Percentiles rank a stretch among this genome's conserved stretches.
Conservation (phyloP, 2,329 filamentous ascomycete genomes). For the Daldinia sp. region DNA sequence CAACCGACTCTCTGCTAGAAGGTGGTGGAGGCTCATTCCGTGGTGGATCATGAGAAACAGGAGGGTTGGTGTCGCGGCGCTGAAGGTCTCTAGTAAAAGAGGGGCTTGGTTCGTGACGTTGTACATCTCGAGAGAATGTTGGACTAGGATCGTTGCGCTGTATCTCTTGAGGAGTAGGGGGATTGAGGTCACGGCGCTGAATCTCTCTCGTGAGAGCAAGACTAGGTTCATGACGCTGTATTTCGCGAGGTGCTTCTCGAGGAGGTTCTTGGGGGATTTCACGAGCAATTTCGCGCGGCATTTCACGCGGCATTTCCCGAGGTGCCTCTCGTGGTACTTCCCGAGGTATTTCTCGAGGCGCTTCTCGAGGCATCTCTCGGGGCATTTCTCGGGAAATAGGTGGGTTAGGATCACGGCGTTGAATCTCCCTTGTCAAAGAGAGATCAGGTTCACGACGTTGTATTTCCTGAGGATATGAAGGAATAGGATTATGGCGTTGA, state of each 20-base stretch:
- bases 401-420: slow-evolving; percentile 19
- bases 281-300: background rate
- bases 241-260: slow-evolving; percentile 14
- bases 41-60: slow-evolving; percentile 51
- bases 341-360: background rate
- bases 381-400: slow-evolving; percentile 16
- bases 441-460: slow-evolving; percentile 30
- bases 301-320: background rate
- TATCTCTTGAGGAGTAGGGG: slow-evolving; percentile 13
- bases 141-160: slow-evolving; percentile 20
- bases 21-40: slow-evolving; percentile 64
- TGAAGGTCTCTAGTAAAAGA: slow-evolving; percentile 15
- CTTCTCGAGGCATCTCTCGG: background rate
- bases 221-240: slow-evolving; percentile 26
- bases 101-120: slow-evolving; percentile 21
- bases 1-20: slow-evolving; percentile 62
- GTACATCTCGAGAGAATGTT: slow-evolving; percentile 11
- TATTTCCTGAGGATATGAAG: slow-evolving; percentile 70
- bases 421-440: slow-evolving; percentile 26
- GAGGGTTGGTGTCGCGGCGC: slow-evolving; percentile 24
- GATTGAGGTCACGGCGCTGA: slow-evolving; percentile 24
- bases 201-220: slow-evolving; percentile 26
- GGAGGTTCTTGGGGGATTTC: background rate
- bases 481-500: slow-evolving; percentile 72
- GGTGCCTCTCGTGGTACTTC: background rate